These are phyloP conservation scores for Phytophthora cactorum DNA, from an alignment of 352 stramenopile species.

Conservation along the genomic window DNA sequence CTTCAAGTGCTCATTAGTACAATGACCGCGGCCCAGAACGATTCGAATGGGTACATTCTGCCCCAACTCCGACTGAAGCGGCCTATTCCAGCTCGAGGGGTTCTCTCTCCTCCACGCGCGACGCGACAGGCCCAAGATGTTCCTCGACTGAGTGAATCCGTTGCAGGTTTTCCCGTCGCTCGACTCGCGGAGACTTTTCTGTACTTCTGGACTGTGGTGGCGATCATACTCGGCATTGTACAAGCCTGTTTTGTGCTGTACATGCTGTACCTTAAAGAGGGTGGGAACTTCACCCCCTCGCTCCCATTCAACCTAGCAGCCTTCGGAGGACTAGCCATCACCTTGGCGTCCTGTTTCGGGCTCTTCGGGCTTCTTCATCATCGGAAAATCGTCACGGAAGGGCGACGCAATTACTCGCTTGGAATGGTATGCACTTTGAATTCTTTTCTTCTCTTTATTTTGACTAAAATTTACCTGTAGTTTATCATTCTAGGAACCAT, in stretches of 20 bases:
- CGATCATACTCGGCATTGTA: constrained; percentile 55
- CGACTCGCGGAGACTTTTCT: constrained; percentile 47
- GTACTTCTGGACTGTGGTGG: constrained; percentile 62
- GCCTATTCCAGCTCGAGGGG: constrained; percentile 15
- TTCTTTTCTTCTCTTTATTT: too few species aligned
- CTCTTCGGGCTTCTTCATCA: constrained; percentile 66
- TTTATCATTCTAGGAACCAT: constrained; percentile 52
- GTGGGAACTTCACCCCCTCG: constrained; percentile 53
- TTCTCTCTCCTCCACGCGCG: constrained; percentile 25
- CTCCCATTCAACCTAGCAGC: constrained; percentile 60
- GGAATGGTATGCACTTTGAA: constrained; percentile 45
- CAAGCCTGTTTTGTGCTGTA: constrained; percentile 65
- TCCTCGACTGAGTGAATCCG: constrained; percentile 13
- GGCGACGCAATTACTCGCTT: constrained; percentile 62
- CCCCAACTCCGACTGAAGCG: constrained; percentile 23
- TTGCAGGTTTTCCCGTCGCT: constrained; percentile 26
- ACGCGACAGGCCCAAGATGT: constrained; percentile 5
- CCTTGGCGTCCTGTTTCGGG: constrained; percentile 48
- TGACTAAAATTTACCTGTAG: too few species aligned
- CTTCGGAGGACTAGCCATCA: constrained; percentile 50
- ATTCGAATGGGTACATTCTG: constrained; percentile 14
- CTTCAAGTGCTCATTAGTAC: too few species aligned
- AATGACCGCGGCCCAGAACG: constrained; percentile 3
- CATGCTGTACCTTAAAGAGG: constrained; percentile 65
- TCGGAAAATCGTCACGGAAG: constrained; percentile 55